phyloP scores from a whole-genome alignment of 495 filamentous ascomycete species.

The Lophiotrema nucula region DNA sequence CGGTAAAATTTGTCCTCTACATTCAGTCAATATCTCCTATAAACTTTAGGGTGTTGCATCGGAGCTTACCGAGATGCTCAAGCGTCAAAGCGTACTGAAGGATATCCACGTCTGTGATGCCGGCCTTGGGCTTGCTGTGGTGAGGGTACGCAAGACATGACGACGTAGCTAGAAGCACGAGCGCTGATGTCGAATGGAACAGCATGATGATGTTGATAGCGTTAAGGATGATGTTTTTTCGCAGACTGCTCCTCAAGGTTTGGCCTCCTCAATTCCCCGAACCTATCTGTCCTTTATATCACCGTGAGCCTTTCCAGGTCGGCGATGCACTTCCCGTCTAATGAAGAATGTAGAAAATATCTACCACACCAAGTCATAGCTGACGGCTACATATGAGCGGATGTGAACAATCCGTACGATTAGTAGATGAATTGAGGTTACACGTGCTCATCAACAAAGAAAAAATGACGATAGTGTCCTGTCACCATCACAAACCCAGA shows the following conservation, averaged over 20 bases:
- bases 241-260: neutral
- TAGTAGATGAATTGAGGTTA: neutral
- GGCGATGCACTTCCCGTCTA: too few species aligned
- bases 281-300: too few species aligned
- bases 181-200: neutral
- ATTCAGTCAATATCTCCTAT: neutral
- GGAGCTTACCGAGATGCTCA: slow-evolving; percentile 45
- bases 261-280: neutral
- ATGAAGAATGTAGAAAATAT: too few species aligned
- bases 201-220: neutral
- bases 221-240: neutral
- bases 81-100: slow-evolving; percentile 45
- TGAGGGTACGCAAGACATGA: neutral
- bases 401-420: neutral
- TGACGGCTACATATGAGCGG: neutral
- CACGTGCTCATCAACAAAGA: neutral
- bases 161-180: neutral
- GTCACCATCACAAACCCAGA: too few species aligned
- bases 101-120: slow-evolving; percentile 30
- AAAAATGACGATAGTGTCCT: too few species aligned
- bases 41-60: neutral
- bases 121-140: neutral
- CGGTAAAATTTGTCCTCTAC: slow-evolving; percentile 53
- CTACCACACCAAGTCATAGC: too few species aligned
- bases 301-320: too few species aligned